These are phyloP conservation scores for Pterothamnion heteromorphum DNA, from an alignment of 31 red algal species.

Conservation along the genomic window DNA sequence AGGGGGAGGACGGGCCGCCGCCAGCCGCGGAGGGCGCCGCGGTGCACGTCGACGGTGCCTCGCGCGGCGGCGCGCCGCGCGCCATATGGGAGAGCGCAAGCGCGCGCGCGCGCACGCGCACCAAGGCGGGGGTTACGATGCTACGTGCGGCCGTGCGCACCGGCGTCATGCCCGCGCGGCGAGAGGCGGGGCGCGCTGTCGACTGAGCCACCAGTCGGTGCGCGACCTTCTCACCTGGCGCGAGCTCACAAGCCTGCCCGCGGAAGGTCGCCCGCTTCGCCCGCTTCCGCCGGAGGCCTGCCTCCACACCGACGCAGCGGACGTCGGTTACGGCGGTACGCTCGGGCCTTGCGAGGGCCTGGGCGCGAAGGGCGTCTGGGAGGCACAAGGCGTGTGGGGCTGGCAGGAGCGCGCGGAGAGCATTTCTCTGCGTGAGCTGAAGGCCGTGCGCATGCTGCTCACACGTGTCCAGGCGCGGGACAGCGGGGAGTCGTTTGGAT, in stretches of 20 bases:
- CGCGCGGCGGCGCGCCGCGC: neutral
- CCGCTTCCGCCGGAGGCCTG: neutral
- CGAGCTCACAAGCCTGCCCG: neutral
- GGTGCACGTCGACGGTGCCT: neutral
- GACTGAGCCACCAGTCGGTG: slow-evolving; percentile 1
- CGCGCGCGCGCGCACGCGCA: neutral
- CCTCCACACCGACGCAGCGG: slow-evolving; percentile 12
- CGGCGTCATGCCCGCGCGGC: neutral
- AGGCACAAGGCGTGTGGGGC: neutral
- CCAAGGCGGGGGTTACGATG: too few species aligned
- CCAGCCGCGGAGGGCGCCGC: neutral
- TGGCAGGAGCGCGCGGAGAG: neutral
- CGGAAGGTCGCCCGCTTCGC: neutral
- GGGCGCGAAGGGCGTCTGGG: neutral
- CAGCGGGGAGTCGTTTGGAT: too few species aligned
- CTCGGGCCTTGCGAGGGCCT: neutral
- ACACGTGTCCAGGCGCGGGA: neutral
- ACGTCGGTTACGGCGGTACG: neutral
- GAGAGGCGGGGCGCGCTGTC: slow-evolving; percentile 13
- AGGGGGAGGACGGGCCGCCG: neutral
- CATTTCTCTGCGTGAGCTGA: slow-evolving; percentile 15
- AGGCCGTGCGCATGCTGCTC: neutral
- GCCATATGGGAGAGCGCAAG: neutral
- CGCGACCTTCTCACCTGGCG: slow-evolving; percentile 20
- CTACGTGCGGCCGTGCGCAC: neutral